Evolutionary conservation across 1,139 yeast species (phyloP).

Genomic region (Scheffersomyces titani): DNA sequence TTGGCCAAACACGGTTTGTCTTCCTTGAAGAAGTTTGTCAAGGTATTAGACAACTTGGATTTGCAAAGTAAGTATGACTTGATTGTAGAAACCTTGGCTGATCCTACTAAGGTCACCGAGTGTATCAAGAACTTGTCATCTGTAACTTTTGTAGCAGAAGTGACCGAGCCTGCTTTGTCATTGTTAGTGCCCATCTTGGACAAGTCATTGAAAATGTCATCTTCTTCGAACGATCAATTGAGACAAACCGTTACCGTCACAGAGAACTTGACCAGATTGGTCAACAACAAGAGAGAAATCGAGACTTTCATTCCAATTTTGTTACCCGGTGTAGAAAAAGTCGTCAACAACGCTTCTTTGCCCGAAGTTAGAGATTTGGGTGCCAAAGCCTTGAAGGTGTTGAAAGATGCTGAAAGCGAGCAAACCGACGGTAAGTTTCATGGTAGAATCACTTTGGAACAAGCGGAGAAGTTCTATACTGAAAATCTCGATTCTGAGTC

Average conservation of each 20-base stretch:
- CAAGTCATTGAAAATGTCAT: conserved; percentile 84
- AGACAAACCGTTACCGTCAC: conserved; percentile 96
- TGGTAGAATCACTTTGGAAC: conserved; percentile 63
- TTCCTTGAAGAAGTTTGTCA: conserved; percentile 70
- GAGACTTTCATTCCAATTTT: conserved; percentile 83
- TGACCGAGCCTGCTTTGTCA: conserved; percentile 92
- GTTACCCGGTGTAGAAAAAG: conserved; percentile 88
- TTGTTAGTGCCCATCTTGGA: conserved; percentile 89
- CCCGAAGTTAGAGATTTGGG: conserved; percentile 98
- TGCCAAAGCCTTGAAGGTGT: conserved; percentile 75
- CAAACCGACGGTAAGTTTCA: conserved; percentile 71
- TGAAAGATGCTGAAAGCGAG: conserved; percentile 77
- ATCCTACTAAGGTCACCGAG: conserved; percentile 84
- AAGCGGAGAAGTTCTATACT: conserved; percentile 50
- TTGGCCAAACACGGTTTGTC: conserved; percentile 81
- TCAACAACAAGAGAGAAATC: conserved; percentile 90
- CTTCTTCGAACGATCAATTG: conserved; percentile 91
- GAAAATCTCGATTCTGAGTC: conserved; percentile 35
- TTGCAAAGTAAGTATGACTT: conserved; percentile 82
- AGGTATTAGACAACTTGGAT: conserved; percentile 88
- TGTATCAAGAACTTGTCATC: conserved; percentile 89
- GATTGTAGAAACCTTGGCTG: conserved; percentile 84
- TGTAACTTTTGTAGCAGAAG: conserved; percentile 97
- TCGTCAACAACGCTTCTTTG: conserved; percentile 83
- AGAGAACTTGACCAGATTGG: conserved; percentile 93